These are phyloP conservation scores for Cardamine resedifolia DNA, from an alignment of 345 rosid genomes.

Conservation along the genomic window DNA sequence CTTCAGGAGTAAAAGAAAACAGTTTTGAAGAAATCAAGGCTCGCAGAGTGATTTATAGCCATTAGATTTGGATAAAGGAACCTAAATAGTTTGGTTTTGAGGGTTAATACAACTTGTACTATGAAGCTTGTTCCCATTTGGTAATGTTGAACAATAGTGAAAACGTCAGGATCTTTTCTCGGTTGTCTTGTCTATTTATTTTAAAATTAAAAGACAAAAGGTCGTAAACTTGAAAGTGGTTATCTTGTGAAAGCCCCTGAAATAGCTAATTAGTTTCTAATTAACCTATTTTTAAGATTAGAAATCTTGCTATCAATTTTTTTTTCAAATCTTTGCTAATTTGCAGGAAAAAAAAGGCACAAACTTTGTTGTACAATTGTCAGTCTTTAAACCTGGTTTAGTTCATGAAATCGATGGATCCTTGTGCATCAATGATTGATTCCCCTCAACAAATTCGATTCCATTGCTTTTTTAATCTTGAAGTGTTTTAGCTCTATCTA, in stretches of 20 bases:
- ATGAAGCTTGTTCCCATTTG: slow-evolving; percentile 30
- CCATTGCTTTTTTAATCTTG: too few relatives aligned
- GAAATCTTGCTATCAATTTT: too few relatives aligned
- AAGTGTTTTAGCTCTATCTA: too few relatives aligned
- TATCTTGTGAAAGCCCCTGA: background rate
- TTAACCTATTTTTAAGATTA: background rate
- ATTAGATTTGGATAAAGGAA: slow-evolving; percentile 11
- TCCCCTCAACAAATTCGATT: too few relatives aligned
- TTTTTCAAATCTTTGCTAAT: too few relatives aligned
- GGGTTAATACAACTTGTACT: slow-evolving; percentile 25
- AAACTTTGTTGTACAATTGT: too few relatives aligned
- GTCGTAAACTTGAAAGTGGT: background rate
- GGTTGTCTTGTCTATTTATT: slow-evolving; percentile 2
- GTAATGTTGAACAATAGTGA: slow-evolving; percentile 13
- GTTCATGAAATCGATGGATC: too few relatives aligned
- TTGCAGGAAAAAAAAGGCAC: too few relatives aligned
- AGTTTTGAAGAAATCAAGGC: slow-evolving; percentile 57
- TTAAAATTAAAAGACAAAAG: background rate
- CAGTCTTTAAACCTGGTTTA: too few relatives aligned
- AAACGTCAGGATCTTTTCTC: background rate
- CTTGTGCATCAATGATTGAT: too few relatives aligned
- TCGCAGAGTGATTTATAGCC: background rate
- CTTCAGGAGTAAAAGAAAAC: slow-evolving; percentile 86
- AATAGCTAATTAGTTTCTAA: background rate
- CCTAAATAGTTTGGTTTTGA: slow-evolving; percentile 18